phyloP scores from a whole-genome alignment of 352 stramenopile genomes.

The Nothophytophthora sp. region DNA sequence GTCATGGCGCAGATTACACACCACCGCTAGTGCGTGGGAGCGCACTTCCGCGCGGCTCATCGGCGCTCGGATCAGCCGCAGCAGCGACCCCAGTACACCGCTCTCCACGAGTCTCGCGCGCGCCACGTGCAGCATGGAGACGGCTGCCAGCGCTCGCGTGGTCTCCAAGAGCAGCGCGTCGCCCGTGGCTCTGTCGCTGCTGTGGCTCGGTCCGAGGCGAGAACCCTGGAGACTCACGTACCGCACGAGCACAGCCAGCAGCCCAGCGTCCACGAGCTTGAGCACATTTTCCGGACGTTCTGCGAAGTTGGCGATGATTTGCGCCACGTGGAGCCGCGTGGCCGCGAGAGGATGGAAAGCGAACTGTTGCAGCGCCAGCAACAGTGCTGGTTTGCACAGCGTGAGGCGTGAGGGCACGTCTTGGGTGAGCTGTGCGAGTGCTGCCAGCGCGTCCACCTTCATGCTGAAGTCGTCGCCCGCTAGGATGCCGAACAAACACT shows the following conservation, averaged over 20 bases:
- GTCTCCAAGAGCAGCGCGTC: slow-evolving; percentile 58
- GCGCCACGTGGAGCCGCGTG: slow-evolving; percentile 61
- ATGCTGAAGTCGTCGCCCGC: slow-evolving; percentile 68
- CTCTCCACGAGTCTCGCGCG: slow-evolving; percentile 59
- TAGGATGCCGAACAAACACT: slow-evolving; percentile 73
- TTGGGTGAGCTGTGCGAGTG: slow-evolving; percentile 66
- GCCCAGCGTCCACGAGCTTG: slow-evolving; percentile 69
- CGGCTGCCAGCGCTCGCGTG: slow-evolving; percentile 56
- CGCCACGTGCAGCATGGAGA: slow-evolving; percentile 64
- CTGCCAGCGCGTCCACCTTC: slow-evolving; percentile 68
- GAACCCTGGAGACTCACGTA: slow-evolving; percentile 55
- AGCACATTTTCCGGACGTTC: slow-evolving; percentile 69
- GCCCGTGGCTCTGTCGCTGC: slow-evolving; percentile 12
- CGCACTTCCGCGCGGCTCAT: slow-evolving; percentile 40
- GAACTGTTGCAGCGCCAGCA: slow-evolving; percentile 61
- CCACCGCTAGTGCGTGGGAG: slow-evolving; percentile 40
- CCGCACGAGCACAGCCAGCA: slow-evolving; percentile 67
- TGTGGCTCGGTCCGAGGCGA: slow-evolving; percentile 12
- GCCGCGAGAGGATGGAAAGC: slow-evolving; percentile 62
- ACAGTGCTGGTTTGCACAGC: slow-evolving; percentile 65
- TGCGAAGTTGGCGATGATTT: slow-evolving; percentile 79
- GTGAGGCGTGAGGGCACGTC: slow-evolving; percentile 63
- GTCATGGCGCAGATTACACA: slow-evolving; percentile 72
- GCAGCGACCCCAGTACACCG: slow-evolving; percentile 55
- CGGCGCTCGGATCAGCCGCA: slow-evolving; percentile 55